Conservation (phyloP, 2,329 filamentous ascomycete species). For the Hypoxylon sp. region DNA sequence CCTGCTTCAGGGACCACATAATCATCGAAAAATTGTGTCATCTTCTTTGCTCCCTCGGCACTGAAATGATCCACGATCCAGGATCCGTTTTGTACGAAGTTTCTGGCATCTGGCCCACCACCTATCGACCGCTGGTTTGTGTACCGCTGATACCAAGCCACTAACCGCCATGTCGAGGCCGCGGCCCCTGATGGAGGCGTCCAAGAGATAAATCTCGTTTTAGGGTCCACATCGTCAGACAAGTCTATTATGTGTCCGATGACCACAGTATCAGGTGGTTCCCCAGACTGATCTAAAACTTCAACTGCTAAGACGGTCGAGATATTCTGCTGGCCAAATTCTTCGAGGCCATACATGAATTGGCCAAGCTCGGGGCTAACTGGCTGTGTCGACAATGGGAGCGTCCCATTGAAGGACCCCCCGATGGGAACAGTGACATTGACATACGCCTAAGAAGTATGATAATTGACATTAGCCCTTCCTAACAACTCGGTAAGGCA, state of each 20-base stretch:
- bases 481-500: background rate
- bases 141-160: slow-evolving; percentile 9
- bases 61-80: slow-evolving; percentile 10
- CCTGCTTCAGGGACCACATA: background rate
- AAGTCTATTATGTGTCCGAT: background rate
- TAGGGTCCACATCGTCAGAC: background rate
- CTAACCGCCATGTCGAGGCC: background rate
- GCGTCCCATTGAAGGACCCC: background rate
- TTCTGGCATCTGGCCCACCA: background rate
- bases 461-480: background rate
- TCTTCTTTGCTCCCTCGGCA: slow-evolving; percentile 1
- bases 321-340: slow-evolving; percentile 6
- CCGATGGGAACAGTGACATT: background rate
- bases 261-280: background rate
- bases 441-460: background rate
- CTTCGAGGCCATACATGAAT: slow-evolving; percentile 6
- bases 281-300: background rate
- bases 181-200: background rate
- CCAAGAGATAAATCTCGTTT: background rate
- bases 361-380: background rate
- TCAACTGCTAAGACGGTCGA: background rate
- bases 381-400: slow-evolving; percentile 2
- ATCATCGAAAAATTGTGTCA: slow-evolving; percentile 1
- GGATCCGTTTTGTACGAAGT: slow-evolving; percentile 4
- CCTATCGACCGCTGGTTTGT: slow-evolving; percentile 1